Base-by-base conservation (phyloP, 176 grass and related monocot genomes). In the Juncus inflexus region DNA sequence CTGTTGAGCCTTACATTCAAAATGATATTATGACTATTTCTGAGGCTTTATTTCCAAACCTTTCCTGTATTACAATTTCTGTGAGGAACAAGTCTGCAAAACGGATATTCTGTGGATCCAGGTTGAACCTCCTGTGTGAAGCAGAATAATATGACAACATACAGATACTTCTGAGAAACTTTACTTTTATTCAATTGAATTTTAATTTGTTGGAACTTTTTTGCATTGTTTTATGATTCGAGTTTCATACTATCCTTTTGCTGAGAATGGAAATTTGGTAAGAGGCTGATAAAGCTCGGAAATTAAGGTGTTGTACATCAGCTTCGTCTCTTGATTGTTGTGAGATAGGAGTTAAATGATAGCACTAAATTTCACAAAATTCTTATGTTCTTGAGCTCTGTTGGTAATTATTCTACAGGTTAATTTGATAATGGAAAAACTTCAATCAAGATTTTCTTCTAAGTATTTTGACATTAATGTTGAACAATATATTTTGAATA, bases 111-210 rank as follows among this genome's bases (percentile, higher is more conserved):
- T 55, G 65, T 68, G 45, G 7, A 68, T 68, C 65, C 19, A 40
- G 11, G 49, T 50, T 42, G 39, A 71, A 58, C 53, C 67, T 38
- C 68, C 68, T 60, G 68, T n/a, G 12, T 71, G 68, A 45, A 71
- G 10, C 68, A 60, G 68, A 58, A 40, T 6, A 35, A 71, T 5
- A 60, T 71, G 68, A 71, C 68, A 71, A 6, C 55, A 6, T 15
- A 71, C 54, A 71, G 68, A 71, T 71, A 71, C 54, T 71, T 71
- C 68, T 71, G 68, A 71, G 67, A 12, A 13, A 58, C 45, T 60
- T 16, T 0, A 49, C 3, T 3, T 0, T 16, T 65, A 3, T 12
- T 4, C 35, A 56, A 55, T 15, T 28, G 1, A 15, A 12, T 43
- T 70, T 47, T 71, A 4, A 11, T 9, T 9, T 71, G 1, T 28